These are phyloP conservation scores for Citrullus colocynthis DNA, from an alignment of 306 rosid species.

Conservation along the genomic window DNA sequence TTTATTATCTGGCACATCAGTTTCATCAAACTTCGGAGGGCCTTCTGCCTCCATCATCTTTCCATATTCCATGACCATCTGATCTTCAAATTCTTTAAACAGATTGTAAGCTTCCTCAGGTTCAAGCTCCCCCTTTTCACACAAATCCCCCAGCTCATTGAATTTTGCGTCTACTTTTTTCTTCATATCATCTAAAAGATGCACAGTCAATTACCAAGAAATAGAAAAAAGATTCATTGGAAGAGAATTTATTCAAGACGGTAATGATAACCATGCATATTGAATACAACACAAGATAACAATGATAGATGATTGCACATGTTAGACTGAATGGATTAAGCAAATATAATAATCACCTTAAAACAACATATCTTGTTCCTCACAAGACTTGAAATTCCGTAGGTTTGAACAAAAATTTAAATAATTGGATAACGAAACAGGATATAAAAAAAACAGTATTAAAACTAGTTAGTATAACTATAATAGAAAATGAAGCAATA, in stretches of 20 bases:
- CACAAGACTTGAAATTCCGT: neutral
- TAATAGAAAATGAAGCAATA: neutral
- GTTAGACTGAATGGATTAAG: neutral
- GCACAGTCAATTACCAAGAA: neutral
- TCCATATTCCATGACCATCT: slow-evolving; percentile 43
- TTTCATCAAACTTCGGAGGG: slow-evolving; percentile 29
- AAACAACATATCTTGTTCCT: neutral
- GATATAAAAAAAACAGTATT: neutral
- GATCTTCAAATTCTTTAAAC: slow-evolving; percentile 76
- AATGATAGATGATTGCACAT: neutral
- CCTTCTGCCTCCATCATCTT: slow-evolving; percentile 52
- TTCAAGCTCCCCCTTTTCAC: slow-evolving; percentile 91
- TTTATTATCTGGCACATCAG: slow-evolving; percentile 37
- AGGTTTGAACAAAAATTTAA: neutral
- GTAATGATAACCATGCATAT: neutral
- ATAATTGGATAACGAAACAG: neutral
- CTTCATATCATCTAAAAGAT: slow-evolving; percentile 51
- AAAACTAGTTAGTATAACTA: neutral
- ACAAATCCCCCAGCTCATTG: slow-evolving; percentile 78
- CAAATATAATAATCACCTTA: neutral
- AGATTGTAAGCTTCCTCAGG: slow-evolving; percentile 71
- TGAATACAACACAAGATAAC: neutral
- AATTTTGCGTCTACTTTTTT: slow-evolving; percentile 58
- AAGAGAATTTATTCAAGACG: neutral
- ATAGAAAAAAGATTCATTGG: neutral